Base-by-base conservation (phyloP, 352 stramenopile genomes). In the Phytophthora kernoviae region DNA sequence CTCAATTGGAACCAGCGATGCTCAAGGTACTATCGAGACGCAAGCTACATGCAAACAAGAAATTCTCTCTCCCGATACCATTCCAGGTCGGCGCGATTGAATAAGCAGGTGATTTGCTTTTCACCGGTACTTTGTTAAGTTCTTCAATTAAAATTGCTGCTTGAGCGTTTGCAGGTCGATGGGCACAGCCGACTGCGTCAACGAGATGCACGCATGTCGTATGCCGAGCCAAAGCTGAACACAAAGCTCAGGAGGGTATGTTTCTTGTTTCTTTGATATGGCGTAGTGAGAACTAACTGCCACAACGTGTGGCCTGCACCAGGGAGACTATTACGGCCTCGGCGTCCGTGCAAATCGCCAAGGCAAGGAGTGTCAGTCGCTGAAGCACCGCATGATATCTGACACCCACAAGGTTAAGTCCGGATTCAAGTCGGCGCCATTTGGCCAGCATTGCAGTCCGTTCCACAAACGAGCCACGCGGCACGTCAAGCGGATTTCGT, bases 321-420 rank as follows among this genome's bases (percentile, higher is more conserved):
- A 92, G 83, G 80, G 82, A 42, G 79, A 88, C 50, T 79, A 88
- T 49, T 87, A 88, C 46, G 83, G 80, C n/a, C 62, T 92, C 36
- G 62, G 75, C 17, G 77, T 79, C 47, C 75, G 67, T 17, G 43
- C 62, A 17, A 50, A 21, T 17, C 34, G 43, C 5, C n/a, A 21
- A 21, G 64, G 7, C 41, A 65, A 63, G 37, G 59, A 10, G 30
- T 54, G 43, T 15, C 54, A 44, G 67, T 46, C 21, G 46, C 33
- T 53, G 20, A 67, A 46, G 58, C 39, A 50, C 34, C 40, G 42
- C 46, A 26, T 49, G 18, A 54, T 44, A 17, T 59, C 54, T 47
- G 42, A 60, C 43, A 11, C 57, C 33, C 71, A 45, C 12, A 44
- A 48, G 20, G 54, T 58, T 10, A 53, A 51, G 26, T 41, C 68